phyloP scores from a whole-genome alignment of 371 early-diverging fungal genomes.

The Encephalitozoon hellem region DNA sequence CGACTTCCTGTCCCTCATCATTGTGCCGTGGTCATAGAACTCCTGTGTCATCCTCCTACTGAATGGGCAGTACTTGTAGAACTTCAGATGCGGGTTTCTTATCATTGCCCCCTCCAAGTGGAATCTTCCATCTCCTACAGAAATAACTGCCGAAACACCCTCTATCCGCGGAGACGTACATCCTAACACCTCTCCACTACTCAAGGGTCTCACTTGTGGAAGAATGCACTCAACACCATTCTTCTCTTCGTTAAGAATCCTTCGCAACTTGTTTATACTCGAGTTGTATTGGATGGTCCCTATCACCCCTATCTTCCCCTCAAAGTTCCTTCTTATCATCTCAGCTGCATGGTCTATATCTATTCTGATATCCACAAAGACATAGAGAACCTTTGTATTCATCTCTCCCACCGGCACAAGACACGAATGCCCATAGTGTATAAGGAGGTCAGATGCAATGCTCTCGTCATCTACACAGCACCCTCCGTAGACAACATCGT shows the following conservation, averaged over 20 bases:
- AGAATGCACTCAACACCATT: not conserved
- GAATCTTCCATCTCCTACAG: constrained; percentile 91
- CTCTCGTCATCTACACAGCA: constrained; percentile 97
- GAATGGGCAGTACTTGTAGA: constrained; percentile 94
- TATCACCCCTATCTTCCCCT: constrained; percentile 69
- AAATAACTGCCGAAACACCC: constrained; percentile 62
- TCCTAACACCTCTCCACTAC: constrained; percentile 93
- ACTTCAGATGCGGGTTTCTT: constrained; percentile 77
- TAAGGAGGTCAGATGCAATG: constrained; percentile 84
- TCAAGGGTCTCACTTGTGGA: constrained; percentile 85
- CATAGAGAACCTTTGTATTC: constrained; percentile 82
- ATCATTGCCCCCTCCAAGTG: constrained; percentile 98
- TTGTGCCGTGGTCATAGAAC: constrained; percentile 77
- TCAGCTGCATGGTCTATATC: constrained; percentile 80
- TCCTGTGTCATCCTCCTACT: constrained; percentile 78
- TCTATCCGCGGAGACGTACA: constrained; percentile 84
- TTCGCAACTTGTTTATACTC: constrained; percentile 67
- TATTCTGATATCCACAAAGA: constrained; percentile 96
- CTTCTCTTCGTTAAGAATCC: not conserved
- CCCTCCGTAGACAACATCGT: constrained; percentile 98
- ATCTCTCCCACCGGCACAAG: constrained; percentile 88
- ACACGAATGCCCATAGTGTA: constrained; percentile 98
- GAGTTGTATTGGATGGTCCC: constrained; percentile 92
- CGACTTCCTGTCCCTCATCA: constrained; percentile 71
- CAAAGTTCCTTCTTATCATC: constrained; percentile 73